Evolutionary conservation across 129 eudicot genomes (phyloP), one percentile per base, ranked within the genome.

Genomic region (Kitagawia praeruptora): DNA sequence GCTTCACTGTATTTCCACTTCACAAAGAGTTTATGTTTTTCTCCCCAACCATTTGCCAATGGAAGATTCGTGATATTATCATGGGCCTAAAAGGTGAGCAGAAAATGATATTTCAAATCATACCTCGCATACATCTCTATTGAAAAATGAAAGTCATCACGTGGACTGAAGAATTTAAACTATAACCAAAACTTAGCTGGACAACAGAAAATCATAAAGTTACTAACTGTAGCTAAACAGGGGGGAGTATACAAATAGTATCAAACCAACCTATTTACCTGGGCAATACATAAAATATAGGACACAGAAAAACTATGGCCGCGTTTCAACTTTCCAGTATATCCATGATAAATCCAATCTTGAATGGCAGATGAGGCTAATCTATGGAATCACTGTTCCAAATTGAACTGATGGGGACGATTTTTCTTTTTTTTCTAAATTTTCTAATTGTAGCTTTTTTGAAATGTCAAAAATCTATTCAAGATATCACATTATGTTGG

Each of bases 1-100:
- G 99, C 99, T 89, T 92, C 98, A 40, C 88, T 83, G 78, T 90
- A 85, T 85, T 92, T 96, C 99, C 99, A 96, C 79, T 92, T 96
- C 80, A 92, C 85, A 78, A 90, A 96, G 74, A 87, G 86, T 37
- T 79, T 84, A 77, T 96, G 99, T 85, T 96, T 96, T 83, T 96
- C 99, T 61, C 97, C 99, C 99, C 99, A 96, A 16, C 95, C 97
- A 87, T 92, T 96, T 67, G 96, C 72, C 77, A 92, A 75, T 13
- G 90, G 91, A 75, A 96, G 89, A 79, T 90, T 90, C 83, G 82
- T 92, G 75, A 96, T 82, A 79, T 92, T 96, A 84, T 96, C 99
- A 83, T 96, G 95, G 51, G 99, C 99, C 99, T 96, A 84, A 86
- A 86, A 40, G 74, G 49, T 72, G 49, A 71, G 9, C 38, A 44